Base-by-base conservation (phyloP, 176 grass and related monocot species). In the Avena insularis region DNA sequence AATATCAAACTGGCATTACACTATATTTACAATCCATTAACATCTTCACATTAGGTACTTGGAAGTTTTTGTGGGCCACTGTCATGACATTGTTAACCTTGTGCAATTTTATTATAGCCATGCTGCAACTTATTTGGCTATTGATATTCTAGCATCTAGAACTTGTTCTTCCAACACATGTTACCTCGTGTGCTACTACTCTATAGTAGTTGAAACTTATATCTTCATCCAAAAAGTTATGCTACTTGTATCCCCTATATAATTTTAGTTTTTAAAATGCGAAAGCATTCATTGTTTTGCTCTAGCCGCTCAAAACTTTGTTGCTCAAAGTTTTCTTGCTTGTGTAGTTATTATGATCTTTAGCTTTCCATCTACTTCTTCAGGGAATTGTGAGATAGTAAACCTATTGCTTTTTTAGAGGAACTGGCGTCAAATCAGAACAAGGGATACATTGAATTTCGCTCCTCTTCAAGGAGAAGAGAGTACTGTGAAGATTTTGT, bases 321-420 rank as follows among this genome's bases (percentile, higher is more conserved):
- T 67, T 33, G 12, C 1, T 14, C 51, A 67, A 67, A 8, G 11
- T 36, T 68, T 2, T 31, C 14, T 68, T 68, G 29, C 8, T 68
- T 38, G 29, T 12, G 7, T 36, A 17, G 16, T 68, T 54, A 15
- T 54, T 54, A 12, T 15, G 3, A 70, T 16, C 84, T 70, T 79
- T 17, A 47, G 23, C 13, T 59, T 75, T 33, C 72, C 23, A 10
- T 50, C 3, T 33, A 68, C 53, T 58, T 86, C 62, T 79, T 58
- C 84, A 86, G 84, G 84, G 45, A 69, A 64, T 15, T 79, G 62
- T 56, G 75, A 78, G 69, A 86, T 86, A 70, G 75, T 64, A n/a
- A 79, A 79, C 56, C 4, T 58, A 55, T 63, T 86, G 49, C 75
- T 86, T 70, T 79, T 63, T 47, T 35, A 86, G 62, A 62, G 84